Evolutionary conservation across 73 alveolate species (phyloP).

Genomic region (Paraurostyla sp.): DNA sequence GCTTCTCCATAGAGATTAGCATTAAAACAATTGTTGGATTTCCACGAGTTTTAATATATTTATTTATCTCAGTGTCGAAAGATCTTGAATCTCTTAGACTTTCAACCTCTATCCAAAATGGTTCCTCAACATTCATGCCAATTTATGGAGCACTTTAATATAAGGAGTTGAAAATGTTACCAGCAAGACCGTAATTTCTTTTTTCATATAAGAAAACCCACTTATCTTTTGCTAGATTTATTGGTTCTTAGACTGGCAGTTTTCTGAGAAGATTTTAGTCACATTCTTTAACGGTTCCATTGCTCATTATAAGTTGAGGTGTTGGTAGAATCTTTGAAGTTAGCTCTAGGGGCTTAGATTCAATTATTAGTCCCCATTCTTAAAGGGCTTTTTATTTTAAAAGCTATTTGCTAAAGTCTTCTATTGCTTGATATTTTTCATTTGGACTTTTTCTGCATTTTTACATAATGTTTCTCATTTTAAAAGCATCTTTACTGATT

Average conservation of each 20-base stretch:
- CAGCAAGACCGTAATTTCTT: not conserved
- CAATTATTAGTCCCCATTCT: conserved; percentile 63
- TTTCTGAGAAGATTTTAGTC: not conserved
- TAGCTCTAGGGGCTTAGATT: conserved; percentile 33
- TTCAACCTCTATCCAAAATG: conserved; percentile 34
- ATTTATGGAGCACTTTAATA: not conserved
- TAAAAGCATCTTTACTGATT: not conserved
- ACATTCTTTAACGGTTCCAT: not conserved
- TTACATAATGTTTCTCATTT: conserved; percentile 15
- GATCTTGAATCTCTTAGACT: too few relatives aligned
- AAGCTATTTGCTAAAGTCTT: conserved; percentile 21
- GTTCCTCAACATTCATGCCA: conserved; percentile 25
- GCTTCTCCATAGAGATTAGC: not conserved
- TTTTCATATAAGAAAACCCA: conserved; percentile 8
- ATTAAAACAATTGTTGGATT: not conserved
- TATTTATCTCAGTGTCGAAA: too few relatives aligned
- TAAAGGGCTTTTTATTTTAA: not conserved
- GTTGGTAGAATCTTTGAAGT: not conserved
- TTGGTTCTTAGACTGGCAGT: not conserved
- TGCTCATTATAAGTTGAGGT: not conserved
- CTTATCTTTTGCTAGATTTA: not conserved
- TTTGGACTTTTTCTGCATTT: conserved; percentile 39
- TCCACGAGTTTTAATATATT: not conserved
- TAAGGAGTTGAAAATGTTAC: not conserved
- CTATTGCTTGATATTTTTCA: conserved; percentile 27